phyloP scores from a whole-genome alignment of 2,329 filamentous ascomycete genomes.

The Aulographum hederae region DNA sequence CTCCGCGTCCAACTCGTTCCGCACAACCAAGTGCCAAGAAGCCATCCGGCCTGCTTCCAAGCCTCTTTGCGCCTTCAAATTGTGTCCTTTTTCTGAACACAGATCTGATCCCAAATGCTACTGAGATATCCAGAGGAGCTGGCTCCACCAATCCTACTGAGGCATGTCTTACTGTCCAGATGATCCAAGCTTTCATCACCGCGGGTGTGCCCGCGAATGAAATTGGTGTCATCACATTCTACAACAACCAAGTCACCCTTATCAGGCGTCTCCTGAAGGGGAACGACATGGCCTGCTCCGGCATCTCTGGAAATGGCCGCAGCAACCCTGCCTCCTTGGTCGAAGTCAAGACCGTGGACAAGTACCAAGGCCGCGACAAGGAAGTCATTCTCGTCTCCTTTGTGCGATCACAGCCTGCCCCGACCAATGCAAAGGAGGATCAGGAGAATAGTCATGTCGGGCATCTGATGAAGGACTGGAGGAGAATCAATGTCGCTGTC shows the following conservation, averaged over 20 bases:
- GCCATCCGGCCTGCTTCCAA: constrained; percentile 56
- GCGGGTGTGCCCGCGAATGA: constrained; percentile 56
- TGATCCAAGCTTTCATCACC: constrained; percentile 62
- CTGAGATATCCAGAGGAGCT: constrained; percentile 62
- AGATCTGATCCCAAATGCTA: constrained; percentile 47
- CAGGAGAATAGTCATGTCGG: constrained; percentile 75
- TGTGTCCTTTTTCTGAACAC: constrained; percentile 85
- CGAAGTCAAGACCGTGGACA: constrained; percentile 93
- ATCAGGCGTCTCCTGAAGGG: constrained; percentile 48
- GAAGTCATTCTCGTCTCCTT: constrained; percentile 76
- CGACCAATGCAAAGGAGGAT: no score
- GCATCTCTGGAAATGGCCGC: no score
- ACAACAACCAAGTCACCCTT: constrained; percentile 76
- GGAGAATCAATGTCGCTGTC: constrained; percentile 87
- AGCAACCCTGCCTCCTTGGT: constrained; percentile 24
- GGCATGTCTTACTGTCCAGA: constrained; percentile 55
- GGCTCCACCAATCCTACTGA: constrained; percentile 82
- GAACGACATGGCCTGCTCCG: no score
- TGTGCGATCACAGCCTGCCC: constrained; percentile 68
- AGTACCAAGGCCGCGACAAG: constrained; percentile 93
- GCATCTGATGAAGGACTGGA: constrained; percentile 78
- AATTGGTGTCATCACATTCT: constrained; percentile 93
- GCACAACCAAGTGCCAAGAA: constrained; percentile 25
- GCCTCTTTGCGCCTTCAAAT: constrained; percentile 47
- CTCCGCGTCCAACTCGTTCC: no score